phyloP scores from a whole-genome alignment of 2,329 filamentous ascomycete species.

The Aureobasidium sp. region DNA sequence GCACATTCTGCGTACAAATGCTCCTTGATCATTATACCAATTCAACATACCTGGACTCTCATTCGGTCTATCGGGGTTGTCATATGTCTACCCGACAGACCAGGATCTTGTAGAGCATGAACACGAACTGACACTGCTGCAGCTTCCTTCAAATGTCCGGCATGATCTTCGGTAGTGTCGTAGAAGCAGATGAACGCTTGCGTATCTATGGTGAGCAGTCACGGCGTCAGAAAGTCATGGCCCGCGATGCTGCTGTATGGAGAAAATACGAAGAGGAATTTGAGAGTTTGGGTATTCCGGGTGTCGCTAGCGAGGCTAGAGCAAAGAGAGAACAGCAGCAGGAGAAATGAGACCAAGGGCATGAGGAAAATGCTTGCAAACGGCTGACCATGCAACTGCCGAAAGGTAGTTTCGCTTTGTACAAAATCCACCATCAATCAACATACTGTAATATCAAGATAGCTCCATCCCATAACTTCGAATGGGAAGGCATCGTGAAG shows the following conservation, averaged over 20 bases:
- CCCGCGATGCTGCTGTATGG: slow-evolving; percentile 60
- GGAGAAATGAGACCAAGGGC: neutral
- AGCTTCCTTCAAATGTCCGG: slow-evolving; percentile 80
- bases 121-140: neutral
- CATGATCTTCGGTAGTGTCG: slow-evolving; percentile 70
- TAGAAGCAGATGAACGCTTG: slow-evolving; percentile 64
- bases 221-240: slow-evolving; percentile 54
- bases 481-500: neutral
- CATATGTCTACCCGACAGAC: no score
- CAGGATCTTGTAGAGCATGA: no score
- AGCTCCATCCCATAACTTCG: neutral
- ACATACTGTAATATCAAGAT: neutral
- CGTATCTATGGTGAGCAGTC: slow-evolving; percentile 58
- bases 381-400: neutral
- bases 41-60: no score
- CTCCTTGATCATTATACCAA: no score
- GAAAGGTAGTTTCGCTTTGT: neutral
- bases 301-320: slow-evolving; percentile 7
- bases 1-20: no score
- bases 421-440: neutral
- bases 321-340: neutral
- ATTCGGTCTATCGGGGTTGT: no score
- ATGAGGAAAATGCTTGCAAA: neutral
- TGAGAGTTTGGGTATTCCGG: slow-evolving; percentile 27
- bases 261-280: slow-evolving; percentile 56